phyloP scores from a whole-genome alignment of 352 stramenopile species.

The Poterioochromonas sp. region DNA sequence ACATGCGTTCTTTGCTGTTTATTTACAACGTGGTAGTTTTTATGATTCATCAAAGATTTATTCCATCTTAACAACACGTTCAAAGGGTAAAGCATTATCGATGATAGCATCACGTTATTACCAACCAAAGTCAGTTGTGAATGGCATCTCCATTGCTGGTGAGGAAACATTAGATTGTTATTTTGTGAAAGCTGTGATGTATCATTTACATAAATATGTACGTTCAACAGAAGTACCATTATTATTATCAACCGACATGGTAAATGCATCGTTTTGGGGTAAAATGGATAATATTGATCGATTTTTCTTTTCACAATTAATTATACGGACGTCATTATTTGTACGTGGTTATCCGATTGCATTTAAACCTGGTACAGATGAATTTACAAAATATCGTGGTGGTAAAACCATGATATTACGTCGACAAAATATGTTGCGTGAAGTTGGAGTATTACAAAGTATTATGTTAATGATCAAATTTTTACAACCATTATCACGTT shows the following conservation, averaged over 20 bases:
- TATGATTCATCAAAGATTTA: neutral
- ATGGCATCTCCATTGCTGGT: neutral
- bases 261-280: neutral
- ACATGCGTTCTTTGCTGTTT: neutral
- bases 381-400: neutral
- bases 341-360: slow-evolving; percentile 18
- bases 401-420: neutral
- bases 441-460: neutral
- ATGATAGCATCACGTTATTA: slow-evolving; percentile 15
- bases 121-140: slow-evolving; percentile 25
- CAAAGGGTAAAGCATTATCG: neutral
- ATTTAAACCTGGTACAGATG: neutral
- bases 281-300: neutral
- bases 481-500: neutral
- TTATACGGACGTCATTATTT: neutral
- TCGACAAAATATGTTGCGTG: slow-evolving; percentile 11
- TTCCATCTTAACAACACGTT: neutral
- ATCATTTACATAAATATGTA: slow-evolving; percentile 1
- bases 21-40: slow-evolving; percentile 6
- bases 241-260: neutral
- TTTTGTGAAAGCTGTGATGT: neutral
- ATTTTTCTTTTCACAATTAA: neutral
- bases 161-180: slow-evolving; percentile 28
- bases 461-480: slow-evolving; percentile 15
- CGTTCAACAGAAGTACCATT: neutral